Percentiles rank a stretch among this genome's conserved stretches.
These are phyloP conservation scores for Polyplosphaeria fusca DNA, from an alignment of 495 filamentous ascomycete species.

Conservation along the genomic window DNA sequence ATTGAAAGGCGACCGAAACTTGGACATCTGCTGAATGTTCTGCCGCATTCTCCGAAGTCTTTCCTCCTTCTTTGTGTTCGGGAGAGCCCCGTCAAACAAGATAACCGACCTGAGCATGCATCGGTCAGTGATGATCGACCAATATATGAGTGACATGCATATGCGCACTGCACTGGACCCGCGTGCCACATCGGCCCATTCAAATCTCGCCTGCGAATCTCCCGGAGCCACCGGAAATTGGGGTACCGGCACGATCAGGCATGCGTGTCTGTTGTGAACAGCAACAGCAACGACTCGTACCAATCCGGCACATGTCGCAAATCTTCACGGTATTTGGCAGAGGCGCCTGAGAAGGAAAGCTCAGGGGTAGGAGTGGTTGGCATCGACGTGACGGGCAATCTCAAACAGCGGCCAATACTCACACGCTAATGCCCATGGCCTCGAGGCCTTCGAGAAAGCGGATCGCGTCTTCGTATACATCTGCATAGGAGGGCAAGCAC, in stretches of 20 bases:
- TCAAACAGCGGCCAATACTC: no score
- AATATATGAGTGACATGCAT: conserved; percentile 20
- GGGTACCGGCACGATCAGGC: no score
- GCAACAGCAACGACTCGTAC: no score
- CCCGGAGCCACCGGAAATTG: no score
- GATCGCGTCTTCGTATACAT: conserved; percentile 21
- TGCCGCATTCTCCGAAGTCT: conserved; percentile 7
- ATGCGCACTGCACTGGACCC: conserved; percentile 9
- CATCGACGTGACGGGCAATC: no score
- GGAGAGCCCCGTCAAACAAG: conserved; percentile 33
- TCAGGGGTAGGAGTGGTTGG: no score
- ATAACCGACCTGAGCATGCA: conserved; percentile 19
- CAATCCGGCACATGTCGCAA: no score
- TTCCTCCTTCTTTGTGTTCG: conserved; percentile 23
- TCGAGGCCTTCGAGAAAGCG: conserved; percentile 22
- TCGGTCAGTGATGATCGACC: conserved; percentile 16
- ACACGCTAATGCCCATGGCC: conserved; percentile 20
- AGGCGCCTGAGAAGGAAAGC: no score
- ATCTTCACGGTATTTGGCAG: no score
- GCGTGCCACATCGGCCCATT: conserved; percentile 9
- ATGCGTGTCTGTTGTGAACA: no score
- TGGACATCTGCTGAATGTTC: conserved; percentile 6
- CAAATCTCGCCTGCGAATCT: no score
- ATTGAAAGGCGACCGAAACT: background rate
- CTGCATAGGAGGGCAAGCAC: conserved; percentile 14